Conservation (phyloP, 2,329 filamentous ascomycete species). For the Xylariaceae sp. region DNA sequence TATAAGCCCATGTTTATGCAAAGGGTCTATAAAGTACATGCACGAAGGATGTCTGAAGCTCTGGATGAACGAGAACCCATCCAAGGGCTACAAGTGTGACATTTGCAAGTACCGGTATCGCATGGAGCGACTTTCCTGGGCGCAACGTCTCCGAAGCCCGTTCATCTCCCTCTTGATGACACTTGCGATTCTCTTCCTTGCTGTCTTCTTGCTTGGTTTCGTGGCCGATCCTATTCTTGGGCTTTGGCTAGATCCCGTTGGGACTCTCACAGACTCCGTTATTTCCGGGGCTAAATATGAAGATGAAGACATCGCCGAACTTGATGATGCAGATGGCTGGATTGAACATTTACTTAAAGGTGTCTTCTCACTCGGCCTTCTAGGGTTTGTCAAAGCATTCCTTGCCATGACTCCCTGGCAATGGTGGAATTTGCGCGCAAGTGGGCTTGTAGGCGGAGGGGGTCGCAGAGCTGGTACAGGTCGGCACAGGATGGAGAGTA, state of each 20-base stretch:
- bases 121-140: constrained; percentile 71
- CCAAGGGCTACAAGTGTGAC: constrained; percentile 82
- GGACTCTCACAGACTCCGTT: constrained; percentile 52
- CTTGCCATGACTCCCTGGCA: constrained; percentile 69
- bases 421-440: constrained; percentile 67
- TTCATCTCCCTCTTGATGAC: constrained; percentile 67
- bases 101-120: constrained; percentile 83
- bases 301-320: constrained; percentile 38
- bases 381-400: constrained; percentile 79
- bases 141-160: constrained; percentile 61
- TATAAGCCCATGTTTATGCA: constrained; percentile 87
- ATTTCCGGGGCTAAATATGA: constrained; percentile 38
- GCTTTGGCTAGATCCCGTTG: constrained; percentile 74
- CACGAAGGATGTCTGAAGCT: constrained; percentile 83
- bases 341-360: constrained; percentile 82
- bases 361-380: constrained; percentile 77
- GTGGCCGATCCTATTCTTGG: constrained; percentile 89
- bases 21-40: constrained; percentile 87
- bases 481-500: constrained; percentile 68
- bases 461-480: constrained; percentile 59
- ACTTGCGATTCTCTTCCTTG: constrained; percentile 60
- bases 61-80: constrained; percentile 71
- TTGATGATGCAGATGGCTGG: constrained; percentile 60
- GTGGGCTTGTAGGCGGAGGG: constrained; percentile 49
- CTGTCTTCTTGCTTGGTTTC: constrained; percentile 81